These are phyloP conservation scores for Penicillium sp. DNA, from an alignment of 2,329 filamentous ascomycete species.

Conservation along the genomic window DNA sequence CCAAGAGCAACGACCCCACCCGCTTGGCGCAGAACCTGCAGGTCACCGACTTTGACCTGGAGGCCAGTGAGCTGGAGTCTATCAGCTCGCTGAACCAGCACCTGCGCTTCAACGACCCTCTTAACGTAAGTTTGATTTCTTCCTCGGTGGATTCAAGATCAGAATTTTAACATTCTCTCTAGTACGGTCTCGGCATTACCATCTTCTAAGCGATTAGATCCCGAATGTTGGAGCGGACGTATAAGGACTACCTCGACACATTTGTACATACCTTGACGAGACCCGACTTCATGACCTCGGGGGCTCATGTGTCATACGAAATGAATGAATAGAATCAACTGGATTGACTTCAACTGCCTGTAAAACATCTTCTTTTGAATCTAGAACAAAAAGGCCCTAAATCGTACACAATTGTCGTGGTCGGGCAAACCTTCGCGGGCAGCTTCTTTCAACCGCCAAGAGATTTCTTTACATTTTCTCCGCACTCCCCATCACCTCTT, in stretches of 20 bases:
- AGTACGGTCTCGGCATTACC: conserved; percentile 53
- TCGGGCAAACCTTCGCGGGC: neutral
- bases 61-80: conserved; percentile 64
- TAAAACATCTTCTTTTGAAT: neutral
- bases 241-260: neutral
- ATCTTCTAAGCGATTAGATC: conserved; percentile 51
- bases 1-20: conserved; percentile 67
- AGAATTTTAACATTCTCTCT: conserved; percentile 28
- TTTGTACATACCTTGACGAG: conserved; percentile 10
- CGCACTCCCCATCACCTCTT: conserved; percentile 3
- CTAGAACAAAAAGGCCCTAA: neutral
- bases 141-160: neutral
- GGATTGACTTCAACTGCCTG: neutral
- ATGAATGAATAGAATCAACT: conserved; percentile 11
- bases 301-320: conserved; percentile 8
- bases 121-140: conserved; percentile 58
- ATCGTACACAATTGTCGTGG: neutral
- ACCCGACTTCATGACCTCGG: conserved; percentile 8
- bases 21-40: conserved; percentile 52
- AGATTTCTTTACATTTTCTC: conserved; percentile 19
- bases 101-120: conserved; percentile 76
- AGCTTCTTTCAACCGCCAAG: conserved; percentile 11
- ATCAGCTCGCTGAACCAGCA: conserved; percentile 67
- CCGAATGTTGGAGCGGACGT: neutral
- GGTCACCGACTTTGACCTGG: conserved; percentile 66